Evolutionary conservation across 306 rosid species (phyloP).

Genomic region (Malus sylvestris): DNA sequence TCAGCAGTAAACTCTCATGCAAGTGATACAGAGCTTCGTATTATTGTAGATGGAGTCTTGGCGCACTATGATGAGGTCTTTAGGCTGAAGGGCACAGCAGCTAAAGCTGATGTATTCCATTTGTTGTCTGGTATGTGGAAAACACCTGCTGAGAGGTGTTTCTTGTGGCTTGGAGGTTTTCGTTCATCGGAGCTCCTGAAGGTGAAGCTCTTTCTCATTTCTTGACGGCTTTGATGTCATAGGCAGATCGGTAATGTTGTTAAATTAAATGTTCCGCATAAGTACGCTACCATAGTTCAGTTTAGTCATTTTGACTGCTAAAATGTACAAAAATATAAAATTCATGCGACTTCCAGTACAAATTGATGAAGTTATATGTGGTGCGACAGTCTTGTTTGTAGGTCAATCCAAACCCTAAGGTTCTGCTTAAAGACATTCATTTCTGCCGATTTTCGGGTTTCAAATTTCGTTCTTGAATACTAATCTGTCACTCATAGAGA

Average conservation of each 20-base stretch:
- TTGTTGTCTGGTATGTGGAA: constrained; percentile 98
- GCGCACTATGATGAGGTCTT: constrained; percentile 88
- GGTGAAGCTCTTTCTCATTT: constrained; percentile 35
- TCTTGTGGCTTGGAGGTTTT: constrained; percentile 96
- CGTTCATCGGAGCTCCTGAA: constrained; percentile 91
- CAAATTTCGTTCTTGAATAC: background rate
- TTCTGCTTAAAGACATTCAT: background rate
- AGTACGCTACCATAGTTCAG: background rate
- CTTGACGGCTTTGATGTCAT: background rate
- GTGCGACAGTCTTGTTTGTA: background rate
- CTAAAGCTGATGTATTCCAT: constrained; percentile 95
- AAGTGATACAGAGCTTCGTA: constrained; percentile 92
- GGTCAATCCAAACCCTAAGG: background rate
- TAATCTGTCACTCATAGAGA: background rate
- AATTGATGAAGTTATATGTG: background rate
- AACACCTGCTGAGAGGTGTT: constrained; percentile 97
- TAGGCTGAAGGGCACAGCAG: constrained; percentile 72
- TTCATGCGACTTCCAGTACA: background rate
- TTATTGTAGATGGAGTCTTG: constrained; percentile 69
- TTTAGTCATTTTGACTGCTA: background rate
- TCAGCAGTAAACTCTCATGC: constrained; percentile 96
- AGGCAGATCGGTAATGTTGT: background rate
- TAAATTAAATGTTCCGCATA: background rate
- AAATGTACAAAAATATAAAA: background rate
- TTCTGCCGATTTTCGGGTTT: background rate